Evolutionary conservation across 2,329 filamentous ascomycete genomes (phyloP), one percentile per base, ranked within the genome.

Genomic region (Scedosporium dehoogii): DNA sequence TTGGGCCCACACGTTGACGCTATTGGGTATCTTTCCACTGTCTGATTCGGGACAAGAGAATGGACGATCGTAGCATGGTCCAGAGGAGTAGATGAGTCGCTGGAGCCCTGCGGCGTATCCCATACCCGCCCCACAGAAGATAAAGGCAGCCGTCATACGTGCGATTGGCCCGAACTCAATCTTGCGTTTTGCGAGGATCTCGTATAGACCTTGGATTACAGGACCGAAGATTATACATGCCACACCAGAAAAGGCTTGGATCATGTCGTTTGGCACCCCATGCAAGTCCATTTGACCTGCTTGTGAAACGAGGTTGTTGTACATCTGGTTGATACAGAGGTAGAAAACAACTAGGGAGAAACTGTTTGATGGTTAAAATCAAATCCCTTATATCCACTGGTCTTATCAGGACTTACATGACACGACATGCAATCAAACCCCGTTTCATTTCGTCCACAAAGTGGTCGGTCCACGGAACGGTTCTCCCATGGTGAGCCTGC

Each of bases 381-480:
- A 21, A 48, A 21, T n/a, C 44, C 44, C 14, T 5, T 9, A n/a
- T 6, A 21, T 10, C 16, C 3, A 38, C 10, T 38, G 5, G 33
- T 14, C 33, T 12, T 38, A 56, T 56, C 3, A 16, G 12, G 14
- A 59, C 57, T 66, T 82, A 71, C 72, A 89, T 92, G 7, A 91
- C 88, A 55, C 82, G 78, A 70, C 87, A 89, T 16, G 87, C 87
- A 62, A 80, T 77, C 66, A 89, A 79, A 9, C 88, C 88, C 74
- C 89, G 85, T 53, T 79, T 79, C 33, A 91, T 81, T 71, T 91
- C 87, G 69, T 90, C 89, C 44, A 92, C 88, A 88, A 88, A 92
- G 21, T 82, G 82, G 67, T 92, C 89, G 65, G 92, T 88, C 68
- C 91, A 91, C 2, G 83, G 51, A 89, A 81, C 18, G 75, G 74